Evolutionary conservation across 2,329 filamentous ascomycete species (phyloP), one percentile per base, ranked within the genome.

Genomic region (Dothiorella sarmentorum): DNA sequence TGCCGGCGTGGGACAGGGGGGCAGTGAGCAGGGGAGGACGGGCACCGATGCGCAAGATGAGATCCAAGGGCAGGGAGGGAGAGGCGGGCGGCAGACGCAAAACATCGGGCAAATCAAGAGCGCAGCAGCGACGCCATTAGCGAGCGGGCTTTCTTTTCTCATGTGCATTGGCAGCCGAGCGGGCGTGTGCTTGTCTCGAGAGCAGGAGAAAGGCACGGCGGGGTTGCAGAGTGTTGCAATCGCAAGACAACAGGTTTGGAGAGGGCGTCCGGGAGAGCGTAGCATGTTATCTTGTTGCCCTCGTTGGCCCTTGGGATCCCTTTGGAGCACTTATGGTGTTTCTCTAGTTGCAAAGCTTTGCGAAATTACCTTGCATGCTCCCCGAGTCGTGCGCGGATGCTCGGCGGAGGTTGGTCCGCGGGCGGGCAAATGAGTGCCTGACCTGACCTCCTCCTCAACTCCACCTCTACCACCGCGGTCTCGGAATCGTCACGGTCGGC

Each of bases 311-410:
- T n/a, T n/a, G n/a, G n/a, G n/a, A n/a, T n/a, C n/a, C n/a, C n/a
- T n/a, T n/a, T n/a, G n/a, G n/a, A n/a, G n/a, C n/a, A n/a, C n/a
- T n/a, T n/a, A n/a, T n/a, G n/a, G n/a, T n/a, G n/a, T n/a, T n/a
- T n/a, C n/a, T n/a, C n/a, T n/a, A n/a, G n/a, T n/a, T n/a, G n/a
- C n/a, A n/a, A n/a, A n/a, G n/a, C n/a, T n/a, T n/a, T n/a, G n/a
- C n/a, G n/a, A n/a, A n/a, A n/a, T n/a, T n/a, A n/a, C n/a, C n/a
- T n/a, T n/a, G n/a, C n/a, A 17, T 40, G 49, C 33, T 53, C 26
- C 49, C 49, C 49, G 49, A 53, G 24, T 53, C 49, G 22, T 38
- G 49, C 24, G 35, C 49, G 49, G 35, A 53, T 53, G 33, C n/a
- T 40, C 22, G 20, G 18, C 49, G 49, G 49, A 53, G 49, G 40